Evolutionary conservation across 768 basidiomycete species (phyloP).

Genomic region (Agaricus bisporus): DNA sequence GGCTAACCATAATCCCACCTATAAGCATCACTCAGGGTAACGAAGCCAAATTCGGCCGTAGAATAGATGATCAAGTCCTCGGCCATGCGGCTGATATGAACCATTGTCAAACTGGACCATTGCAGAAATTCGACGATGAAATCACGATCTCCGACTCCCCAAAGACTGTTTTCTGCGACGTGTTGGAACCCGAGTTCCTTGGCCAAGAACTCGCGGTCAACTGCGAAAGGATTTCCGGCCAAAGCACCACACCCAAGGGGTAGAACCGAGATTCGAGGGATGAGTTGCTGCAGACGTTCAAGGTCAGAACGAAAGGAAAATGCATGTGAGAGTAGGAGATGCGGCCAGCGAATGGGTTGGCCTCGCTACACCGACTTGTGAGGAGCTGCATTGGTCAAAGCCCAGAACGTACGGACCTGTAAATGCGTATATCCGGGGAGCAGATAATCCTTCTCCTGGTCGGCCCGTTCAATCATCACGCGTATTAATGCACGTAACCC

Average conservation of each 20-base stretch:
- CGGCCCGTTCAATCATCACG: conserved; percentile 89
- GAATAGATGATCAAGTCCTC: conserved; percentile 98
- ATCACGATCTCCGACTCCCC: conserved; percentile 95
- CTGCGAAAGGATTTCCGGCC: conserved; percentile 92
- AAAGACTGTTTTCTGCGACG: conserved; percentile 93
- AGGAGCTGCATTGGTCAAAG: not conserved
- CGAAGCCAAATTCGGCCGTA: conserved; percentile 94
- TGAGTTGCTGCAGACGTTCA: conserved; percentile 73
- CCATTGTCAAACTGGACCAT: conserved; percentile 91
- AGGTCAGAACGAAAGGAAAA: conserved; percentile 90
- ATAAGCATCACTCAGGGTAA: conserved; percentile 95
- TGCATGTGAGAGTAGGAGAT: conserved; percentile 91
- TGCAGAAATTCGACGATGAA: conserved; percentile 97
- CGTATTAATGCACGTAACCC: conserved; percentile 73
- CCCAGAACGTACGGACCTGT: conserved; percentile 51
- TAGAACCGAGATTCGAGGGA: conserved; percentile 87
- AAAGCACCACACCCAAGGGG: conserved; percentile 93
- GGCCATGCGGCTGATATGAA: conserved; percentile 89
- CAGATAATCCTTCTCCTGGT: conserved; percentile 85
- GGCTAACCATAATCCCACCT: conserved; percentile 41
- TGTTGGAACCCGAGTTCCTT: conserved; percentile 84
- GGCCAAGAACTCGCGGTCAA: conserved; percentile 91
- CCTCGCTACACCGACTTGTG: conserved; percentile 61
- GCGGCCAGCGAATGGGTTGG: conserved; percentile 98
- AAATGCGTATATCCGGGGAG: conserved; percentile 98